Evolutionary conservation across 2,329 filamentous ascomycete species (phyloP).

Genomic region (Phialocephala subalpina): DNA sequence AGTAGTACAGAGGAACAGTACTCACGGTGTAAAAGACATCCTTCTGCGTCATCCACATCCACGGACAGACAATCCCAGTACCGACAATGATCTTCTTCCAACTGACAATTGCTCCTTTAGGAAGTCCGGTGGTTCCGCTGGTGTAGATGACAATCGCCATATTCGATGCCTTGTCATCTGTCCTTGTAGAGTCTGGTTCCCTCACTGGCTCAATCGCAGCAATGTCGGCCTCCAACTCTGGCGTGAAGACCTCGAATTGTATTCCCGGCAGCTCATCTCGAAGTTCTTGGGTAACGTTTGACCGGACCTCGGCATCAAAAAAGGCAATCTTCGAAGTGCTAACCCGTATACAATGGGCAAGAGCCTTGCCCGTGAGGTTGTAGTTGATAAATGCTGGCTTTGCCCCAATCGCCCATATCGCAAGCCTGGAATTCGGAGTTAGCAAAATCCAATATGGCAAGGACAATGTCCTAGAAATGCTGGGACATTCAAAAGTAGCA

Average conservation of each 20-base stretch:
- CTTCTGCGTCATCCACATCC: conserved; percentile 63
- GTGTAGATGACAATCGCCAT: conserved; percentile 84
- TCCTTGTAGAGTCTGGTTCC: conserved; percentile 64
- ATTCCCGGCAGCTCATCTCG: conserved; percentile 57
- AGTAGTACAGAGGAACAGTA: conserved; percentile 14
- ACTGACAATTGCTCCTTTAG: conserved; percentile 80
- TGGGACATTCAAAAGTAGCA: too few species aligned
- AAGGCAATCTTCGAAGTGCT: conserved; percentile 73
- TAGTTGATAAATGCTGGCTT: conserved; percentile 90
- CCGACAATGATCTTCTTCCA: conserved; percentile 71
- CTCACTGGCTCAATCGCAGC: conserved; percentile 59
- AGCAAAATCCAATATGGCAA: too few species aligned
- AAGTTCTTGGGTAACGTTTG: conserved; percentile 65
- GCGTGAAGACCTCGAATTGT: conserved; percentile 67
- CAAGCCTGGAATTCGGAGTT: conserved; percentile 56
- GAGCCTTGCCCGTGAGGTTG: conserved; percentile 74
- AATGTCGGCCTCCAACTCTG: conserved; percentile 63
- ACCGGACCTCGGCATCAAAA: conserved; percentile 68
- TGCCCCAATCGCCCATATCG: conserved; percentile 83
- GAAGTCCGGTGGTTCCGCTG: conserved; percentile 84
- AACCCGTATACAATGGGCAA: conserved; percentile 77
- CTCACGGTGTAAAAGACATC: conserved; percentile 81
- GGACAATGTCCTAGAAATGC: too few species aligned
- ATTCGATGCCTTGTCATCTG: conserved; percentile 56
- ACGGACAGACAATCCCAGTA: conserved; percentile 59